Evolutionary conservation across 257 asterid genomes (phyloP), one percentile per base, ranked within the genome.

Genomic region (Fraxinus anomala): DNA sequence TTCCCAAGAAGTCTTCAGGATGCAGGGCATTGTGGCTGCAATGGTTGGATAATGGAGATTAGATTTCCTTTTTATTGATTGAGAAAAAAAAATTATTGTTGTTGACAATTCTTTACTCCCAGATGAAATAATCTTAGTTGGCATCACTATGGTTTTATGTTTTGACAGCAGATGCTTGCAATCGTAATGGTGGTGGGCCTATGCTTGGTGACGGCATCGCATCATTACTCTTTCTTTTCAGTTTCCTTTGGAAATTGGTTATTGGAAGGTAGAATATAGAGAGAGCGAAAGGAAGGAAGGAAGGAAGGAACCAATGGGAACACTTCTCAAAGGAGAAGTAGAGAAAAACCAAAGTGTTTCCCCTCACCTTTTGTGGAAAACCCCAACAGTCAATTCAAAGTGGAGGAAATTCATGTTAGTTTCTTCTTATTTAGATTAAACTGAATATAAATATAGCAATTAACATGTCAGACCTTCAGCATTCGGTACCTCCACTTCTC

Each of bases 401-500:
- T 56, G 26, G 26, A 56, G 12, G 26, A 56, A 56, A 6, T 56
- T 56, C 66, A 56, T n/a, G 66, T 56, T 19, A 56, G 26, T 56
- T 54, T 61, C 66, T 56, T 19, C 30, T 61, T 61, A 11, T 24
- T 61, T 26, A 76, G 12, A 42, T 75, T 42, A 65, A 59, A 70
- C 28, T 79, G 82, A 39, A 76, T 54, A 54, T 68, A 63, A 16
- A 12, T 61, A 54, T 33, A 72, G n/a, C 9, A 34, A 80, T 70
- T 28, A 75, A 83, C 66, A 83, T 16, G 34, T 72, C 91, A 83
- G 81, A 90, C 94, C 92, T 86, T 83, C 66, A 78, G 56, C 73
- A 85, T 87, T 85, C 81, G 91, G 78, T 72, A 83, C 86, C 78
- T 82, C 88, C 83, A 89, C 92, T 86, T 88, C 89, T 75, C 93